Evolutionary conservation across 2,329 filamentous ascomycete species (phyloP), one percentile per base, ranked within the genome.

Genomic region (Phaeosphaeria sp.): DNA sequence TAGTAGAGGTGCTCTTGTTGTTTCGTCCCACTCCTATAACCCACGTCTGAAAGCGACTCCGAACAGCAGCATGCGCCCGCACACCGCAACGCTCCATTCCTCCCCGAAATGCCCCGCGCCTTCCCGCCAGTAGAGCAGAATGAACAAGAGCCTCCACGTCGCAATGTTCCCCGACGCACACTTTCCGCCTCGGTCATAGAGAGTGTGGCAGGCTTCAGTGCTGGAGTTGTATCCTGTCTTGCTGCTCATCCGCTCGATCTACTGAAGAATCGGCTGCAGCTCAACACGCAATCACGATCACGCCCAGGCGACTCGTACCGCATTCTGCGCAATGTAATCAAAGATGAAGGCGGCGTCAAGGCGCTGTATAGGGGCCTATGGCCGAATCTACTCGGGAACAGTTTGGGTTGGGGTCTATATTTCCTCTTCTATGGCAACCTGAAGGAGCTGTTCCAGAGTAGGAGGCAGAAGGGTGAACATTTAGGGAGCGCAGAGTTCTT

Each of bases 231-330:
- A 67, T 90, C 93, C 52, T 98, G 95, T 22, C 84, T 98, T 49
- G 89, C 88, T 55, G 90, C 95, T 52, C 94, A 98, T 75, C 95
- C 95, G 30, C 87, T 99, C 59, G 95, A 99, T 80, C 89, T 99
- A 63, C 89, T 98, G 75, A 99, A 99, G 84, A 98, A 94, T 60
- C 90, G 95, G 63, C 88, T 99, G 74, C 95, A 99, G 81, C 89
- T 77, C 39, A 76, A 76, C 41, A 76, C 74, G 0, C 55, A 61
- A 10, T 78, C 58, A 15, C 74, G 79, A 54, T 79, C 82, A 54
- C 79, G 79, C 48, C 63, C 83, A 48, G 85, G 85, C 47, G 82
- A 80, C 64, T 86, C 85, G 1, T 72, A 83, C 33, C 81, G 81
- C 18, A 81, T 88, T 27, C 75, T 85, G 44, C 79, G 79, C 49